Evolutionary conservation across 2,329 filamentous ascomycete species (phyloP).

Genomic region (Fusarium continuum): DNA sequence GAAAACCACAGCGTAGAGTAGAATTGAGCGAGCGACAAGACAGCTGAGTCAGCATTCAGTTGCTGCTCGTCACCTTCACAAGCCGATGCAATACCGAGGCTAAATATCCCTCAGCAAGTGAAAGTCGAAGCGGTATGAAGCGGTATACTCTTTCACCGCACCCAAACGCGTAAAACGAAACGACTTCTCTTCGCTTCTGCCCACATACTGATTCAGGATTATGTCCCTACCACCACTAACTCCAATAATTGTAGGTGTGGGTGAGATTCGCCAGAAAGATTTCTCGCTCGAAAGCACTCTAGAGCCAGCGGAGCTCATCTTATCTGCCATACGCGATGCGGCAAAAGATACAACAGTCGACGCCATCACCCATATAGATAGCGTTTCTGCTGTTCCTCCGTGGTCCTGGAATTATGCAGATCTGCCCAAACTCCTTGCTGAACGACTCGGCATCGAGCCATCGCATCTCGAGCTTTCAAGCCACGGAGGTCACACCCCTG

Average conservation of each 20-base stretch:
- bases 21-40: too few species aligned
- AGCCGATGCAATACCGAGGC: background rate
- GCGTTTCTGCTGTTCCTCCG: slow-evolving; percentile 66
- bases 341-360: slow-evolving; percentile 55
- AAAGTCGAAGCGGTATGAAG: background rate
- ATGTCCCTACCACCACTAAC: background rate
- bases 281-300: slow-evolving; percentile 56
- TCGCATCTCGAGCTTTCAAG: slow-evolving; percentile 61
- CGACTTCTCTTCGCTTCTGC: too few species aligned
- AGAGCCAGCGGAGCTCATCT: slow-evolving; percentile 68
- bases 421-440: slow-evolving; percentile 62
- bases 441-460: slow-evolving; percentile 58
- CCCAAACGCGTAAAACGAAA: background rate
- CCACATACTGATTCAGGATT: too few species aligned
- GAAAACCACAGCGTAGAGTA: too few species aligned
- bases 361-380: slow-evolving; percentile 55
- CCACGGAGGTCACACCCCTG: slow-evolving; percentile 72
- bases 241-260: slow-evolving; percentile 70
- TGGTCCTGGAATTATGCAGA: slow-evolving; percentile 75
- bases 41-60: background rate
- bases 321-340: slow-evolving; percentile 62
- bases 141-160: fast-evolving
- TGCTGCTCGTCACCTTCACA: too few species aligned
- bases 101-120: background rate
- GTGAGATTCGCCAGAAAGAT: slow-evolving; percentile 68